A percentile compares a stretch with the other conserved stretches of the same genome.
These are phyloP conservation scores for Trichomonascus vanleenenianus DNA, from an alignment of 805 yeast genomes.

Conservation along the genomic window DNA sequence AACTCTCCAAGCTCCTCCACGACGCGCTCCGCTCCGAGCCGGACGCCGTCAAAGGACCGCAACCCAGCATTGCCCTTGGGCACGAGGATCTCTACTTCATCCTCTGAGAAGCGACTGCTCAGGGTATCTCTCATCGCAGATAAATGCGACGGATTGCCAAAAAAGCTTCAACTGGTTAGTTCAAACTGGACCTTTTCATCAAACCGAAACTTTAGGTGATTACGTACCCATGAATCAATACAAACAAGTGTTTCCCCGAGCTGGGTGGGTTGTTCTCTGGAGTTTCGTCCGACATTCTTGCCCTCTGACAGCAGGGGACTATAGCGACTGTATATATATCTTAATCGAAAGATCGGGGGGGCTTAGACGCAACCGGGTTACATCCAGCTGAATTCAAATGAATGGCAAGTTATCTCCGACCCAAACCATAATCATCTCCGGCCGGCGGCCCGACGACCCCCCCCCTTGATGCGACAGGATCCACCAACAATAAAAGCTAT, in stretches of 20 bases:
- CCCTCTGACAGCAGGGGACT: neutral
- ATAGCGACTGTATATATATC: neutral
- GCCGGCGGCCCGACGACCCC: no score
- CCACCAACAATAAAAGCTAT: no score
- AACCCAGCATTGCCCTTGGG: constrained; percentile 60
- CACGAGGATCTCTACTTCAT: constrained; percentile 25
- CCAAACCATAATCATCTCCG: no score
- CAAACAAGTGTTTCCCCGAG: constrained; percentile 45
- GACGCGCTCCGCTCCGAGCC: constrained; percentile 52
- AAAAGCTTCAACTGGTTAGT: constrained; percentile 37
- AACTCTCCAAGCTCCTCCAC: constrained; percentile 49
- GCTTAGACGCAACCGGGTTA: no score
- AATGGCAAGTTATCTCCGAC: no score
- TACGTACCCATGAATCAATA: constrained; percentile 68
- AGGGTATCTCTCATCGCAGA: constrained; percentile 39
- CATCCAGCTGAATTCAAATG: no score
- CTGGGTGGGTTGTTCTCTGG: constrained; percentile 50
- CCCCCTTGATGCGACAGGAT: no score
- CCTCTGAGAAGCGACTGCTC: constrained; percentile 33
- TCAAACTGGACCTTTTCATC: neutral
- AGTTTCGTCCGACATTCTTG: constrained; percentile 49
- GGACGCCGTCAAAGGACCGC: constrained; percentile 80
- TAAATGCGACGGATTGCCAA: constrained; percentile 62
- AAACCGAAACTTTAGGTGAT: neutral
- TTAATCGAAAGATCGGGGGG: neutral